phyloP scores from a whole-genome alignment of 2,329 filamentous ascomycete genomes.

The Trichoderma koningiopsis region DNA sequence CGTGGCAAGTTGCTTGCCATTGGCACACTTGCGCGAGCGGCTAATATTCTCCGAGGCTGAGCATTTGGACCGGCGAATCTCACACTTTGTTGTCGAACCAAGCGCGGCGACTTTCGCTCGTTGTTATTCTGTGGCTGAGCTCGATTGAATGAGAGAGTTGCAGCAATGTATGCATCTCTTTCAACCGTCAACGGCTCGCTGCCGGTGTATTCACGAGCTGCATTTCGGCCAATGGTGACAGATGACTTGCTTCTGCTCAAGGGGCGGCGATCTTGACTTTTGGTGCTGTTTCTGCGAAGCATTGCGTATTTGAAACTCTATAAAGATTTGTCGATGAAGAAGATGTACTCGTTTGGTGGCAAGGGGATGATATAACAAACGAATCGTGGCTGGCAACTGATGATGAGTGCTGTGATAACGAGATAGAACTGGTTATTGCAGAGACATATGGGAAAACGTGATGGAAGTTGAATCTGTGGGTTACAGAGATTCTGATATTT shows the following conservation, averaged over 20 bases:
- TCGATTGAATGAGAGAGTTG: slow-evolving; percentile 60
- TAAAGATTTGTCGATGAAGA: background rate
- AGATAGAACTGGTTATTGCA: background rate
- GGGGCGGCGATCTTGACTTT: slow-evolving; percentile 45
- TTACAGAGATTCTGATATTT: background rate
- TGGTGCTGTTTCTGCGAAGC: slow-evolving; percentile 54
- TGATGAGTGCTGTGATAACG: background rate
- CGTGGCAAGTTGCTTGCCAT: background rate
- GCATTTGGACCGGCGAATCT: slow-evolving; percentile 51
- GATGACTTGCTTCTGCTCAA: slow-evolving; percentile 57
- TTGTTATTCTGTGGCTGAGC: slow-evolving; percentile 51
- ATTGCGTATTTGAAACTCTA: slow-evolving; percentile 37
- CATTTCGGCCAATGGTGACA: slow-evolving; percentile 46
- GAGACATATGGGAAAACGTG: background rate
- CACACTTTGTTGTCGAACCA: slow-evolving; percentile 56
- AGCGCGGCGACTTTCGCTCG: slow-evolving; percentile 27
- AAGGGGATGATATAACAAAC: background rate
- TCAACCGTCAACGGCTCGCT: slow-evolving; percentile 54
- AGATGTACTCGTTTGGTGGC: no score
- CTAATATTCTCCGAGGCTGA: slow-evolving; percentile 35
- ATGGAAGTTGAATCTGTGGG: background rate
- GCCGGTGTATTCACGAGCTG: slow-evolving; percentile 47
- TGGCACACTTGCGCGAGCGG: slow-evolving; percentile 37
- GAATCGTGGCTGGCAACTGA: background rate
- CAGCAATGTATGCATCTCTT: slow-evolving; percentile 64